Evolutionary conservation across 2,329 filamentous ascomycete genomes (phyloP), one percentile per base, ranked within the genome.

Genomic region (Lizonia empirigonia): DNA sequence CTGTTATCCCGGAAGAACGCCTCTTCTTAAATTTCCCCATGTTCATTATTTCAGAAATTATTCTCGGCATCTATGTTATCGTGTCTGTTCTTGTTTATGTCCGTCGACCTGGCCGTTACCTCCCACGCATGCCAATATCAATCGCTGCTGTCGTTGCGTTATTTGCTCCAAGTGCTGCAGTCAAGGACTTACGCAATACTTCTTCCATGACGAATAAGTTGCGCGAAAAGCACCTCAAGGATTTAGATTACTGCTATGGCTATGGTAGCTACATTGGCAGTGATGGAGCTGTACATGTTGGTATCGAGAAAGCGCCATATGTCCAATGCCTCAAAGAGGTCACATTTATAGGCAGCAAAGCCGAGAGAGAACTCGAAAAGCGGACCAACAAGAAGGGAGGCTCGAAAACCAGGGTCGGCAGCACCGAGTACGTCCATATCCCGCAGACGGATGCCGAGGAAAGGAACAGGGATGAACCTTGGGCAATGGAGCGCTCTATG

Each of bases 241-340:
- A 45, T 7, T 44, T 63, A 12, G 61, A 44, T 24, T 39, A 44
- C 20, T 55, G 39, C 0, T 78, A 78, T 41, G 77, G 77, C 0
- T 85, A 79, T 58, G 81, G 82, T 0, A 68, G 70, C 0, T 84
- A 76, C 45, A 45, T 80, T 0, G 80, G 80, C 0, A 59, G 54
- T 0, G 51, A 84, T 56, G 77, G 78, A 0, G 68, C 70, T 5
- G 64, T 66, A 0, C 78, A 83, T 47, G 44, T 81, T 0, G 82
- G 82, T 0, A 78, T 84, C 34, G 82, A 85, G 34, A 58, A 73
- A n/a, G 73, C 77, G 23, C 76, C 77, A 0, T 76, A 75, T 46
- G 52, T 62, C 20, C 29, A 10, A 22, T 23, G 37, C 12, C 38
- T 30, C 20, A 20, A 32, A 8, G 8, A 47, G n/a, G 18, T 30